Conservation (phyloP, 768 basidiomycete species). For the Zangia roseola region DNA sequence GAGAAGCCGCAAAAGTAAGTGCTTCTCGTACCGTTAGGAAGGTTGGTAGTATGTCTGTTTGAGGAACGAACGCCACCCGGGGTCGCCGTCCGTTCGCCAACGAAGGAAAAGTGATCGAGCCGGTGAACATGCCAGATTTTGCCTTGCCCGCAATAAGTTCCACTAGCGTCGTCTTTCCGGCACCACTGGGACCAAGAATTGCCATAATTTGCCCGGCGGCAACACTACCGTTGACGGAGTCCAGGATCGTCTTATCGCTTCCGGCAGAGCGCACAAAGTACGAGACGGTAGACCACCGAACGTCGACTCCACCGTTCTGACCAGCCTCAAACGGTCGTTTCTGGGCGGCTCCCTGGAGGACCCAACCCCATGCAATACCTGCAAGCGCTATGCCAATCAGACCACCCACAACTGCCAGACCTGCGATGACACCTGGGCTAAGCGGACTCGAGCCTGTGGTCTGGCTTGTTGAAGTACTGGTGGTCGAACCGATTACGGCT, state of each 20-base stretch:
- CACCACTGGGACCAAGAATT: constrained; percentile 91
- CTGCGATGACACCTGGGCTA: constrained; percentile 84
- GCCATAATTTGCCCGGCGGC: constrained; percentile 83
- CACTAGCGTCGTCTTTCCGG: constrained; percentile 89
- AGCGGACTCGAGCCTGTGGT: constrained; percentile 45
- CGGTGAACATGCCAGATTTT: constrained; percentile 70
- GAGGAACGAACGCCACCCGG: constrained; percentile 82
- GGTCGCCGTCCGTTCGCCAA: constrained; percentile 37
- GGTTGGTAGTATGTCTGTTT: constrained; percentile 80
- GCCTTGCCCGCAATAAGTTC: constrained; percentile 85
- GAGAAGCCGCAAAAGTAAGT: constrained; percentile 79
- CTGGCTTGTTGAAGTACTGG: constrained; percentile 33
- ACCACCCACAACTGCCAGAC: constrained; percentile 78
- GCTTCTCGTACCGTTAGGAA: constrained; percentile 81
- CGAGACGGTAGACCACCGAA: constrained; percentile 68
- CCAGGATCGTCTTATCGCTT: constrained; percentile 60
- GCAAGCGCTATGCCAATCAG: constrained; percentile 57
- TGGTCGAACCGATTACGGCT: constrained; percentile 63
- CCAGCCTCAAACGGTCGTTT: constrained; percentile 38
- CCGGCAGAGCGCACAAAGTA: constrained; percentile 52
- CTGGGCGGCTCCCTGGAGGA: constrained; percentile 62
- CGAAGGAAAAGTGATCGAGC: constrained; percentile 57
- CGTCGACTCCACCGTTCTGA: constrained; percentile 51
- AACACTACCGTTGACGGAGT: constrained; percentile 68
- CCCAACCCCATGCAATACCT: constrained; percentile 61